Conservation (phyloP, 2,329 filamentous ascomycete species). For the Cercospora sp. region DNA sequence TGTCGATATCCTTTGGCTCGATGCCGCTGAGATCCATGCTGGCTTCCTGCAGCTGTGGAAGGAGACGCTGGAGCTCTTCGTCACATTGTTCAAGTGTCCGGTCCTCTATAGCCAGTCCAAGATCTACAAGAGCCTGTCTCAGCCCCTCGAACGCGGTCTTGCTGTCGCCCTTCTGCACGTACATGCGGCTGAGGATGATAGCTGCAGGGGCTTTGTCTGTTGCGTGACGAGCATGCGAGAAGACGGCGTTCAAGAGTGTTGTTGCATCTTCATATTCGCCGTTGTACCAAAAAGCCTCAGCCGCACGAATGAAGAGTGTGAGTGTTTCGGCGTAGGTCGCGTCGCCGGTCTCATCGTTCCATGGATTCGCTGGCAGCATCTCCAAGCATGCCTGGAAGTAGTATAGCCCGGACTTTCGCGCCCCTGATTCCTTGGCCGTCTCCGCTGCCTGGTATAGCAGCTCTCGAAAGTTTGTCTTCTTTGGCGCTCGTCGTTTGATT, state of each 20-base stretch:
- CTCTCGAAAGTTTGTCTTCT: slow-evolving; percentile 61
- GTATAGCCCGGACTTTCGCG: slow-evolving; percentile 75
- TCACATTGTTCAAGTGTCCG: slow-evolving; percentile 77
- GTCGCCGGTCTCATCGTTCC: slow-evolving; percentile 67
- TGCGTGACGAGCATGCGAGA: slow-evolving; percentile 66
- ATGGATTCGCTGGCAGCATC: slow-evolving; percentile 77
- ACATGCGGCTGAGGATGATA: slow-evolving; percentile 78
- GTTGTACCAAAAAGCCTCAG: slow-evolving; percentile 81
- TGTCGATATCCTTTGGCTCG: slow-evolving; percentile 47
- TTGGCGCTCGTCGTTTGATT: slow-evolving; percentile 64
- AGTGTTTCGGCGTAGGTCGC: slow-evolving; percentile 84
- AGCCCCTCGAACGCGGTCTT: slow-evolving; percentile 67
- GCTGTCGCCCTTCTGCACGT: slow-evolving; percentile 71
- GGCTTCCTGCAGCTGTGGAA: slow-evolving; percentile 28
- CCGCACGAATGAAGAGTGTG: slow-evolving; percentile 72
- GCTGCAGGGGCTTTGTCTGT: slow-evolving; percentile 79
- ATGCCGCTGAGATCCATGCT: slow-evolving; percentile 20
- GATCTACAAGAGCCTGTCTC: slow-evolving; percentile 67
- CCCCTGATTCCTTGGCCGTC: slow-evolving; percentile 76
- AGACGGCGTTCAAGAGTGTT: slow-evolving; percentile 67
- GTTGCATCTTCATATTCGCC: slow-evolving; percentile 68
- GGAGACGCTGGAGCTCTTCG: slow-evolving; percentile 61
- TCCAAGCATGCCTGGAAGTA: slow-evolving; percentile 76
- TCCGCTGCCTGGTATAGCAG: slow-evolving; percentile 78
- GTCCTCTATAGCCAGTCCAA: slow-evolving; percentile 67